Evolutionary conservation across 2,329 filamentous ascomycete genomes (phyloP).

Genomic region (Cryphonectria nitschkei): DNA sequence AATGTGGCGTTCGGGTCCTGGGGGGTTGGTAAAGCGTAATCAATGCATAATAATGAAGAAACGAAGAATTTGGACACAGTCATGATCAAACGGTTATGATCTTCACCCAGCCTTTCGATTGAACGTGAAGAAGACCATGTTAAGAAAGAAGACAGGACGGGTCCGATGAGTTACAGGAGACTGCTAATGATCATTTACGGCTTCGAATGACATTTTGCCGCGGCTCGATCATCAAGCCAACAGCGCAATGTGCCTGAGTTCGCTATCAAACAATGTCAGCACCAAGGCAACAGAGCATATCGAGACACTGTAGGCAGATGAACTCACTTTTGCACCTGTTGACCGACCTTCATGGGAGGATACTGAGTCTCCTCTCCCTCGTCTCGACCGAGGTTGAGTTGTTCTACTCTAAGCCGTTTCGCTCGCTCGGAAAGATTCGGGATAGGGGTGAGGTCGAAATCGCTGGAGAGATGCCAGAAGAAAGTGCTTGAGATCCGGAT

Average conservation of each 20-base stretch:
- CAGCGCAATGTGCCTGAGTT: conserved; percentile 57
- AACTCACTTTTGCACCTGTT: conserved; percentile 60
- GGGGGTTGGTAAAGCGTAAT: not conserved
- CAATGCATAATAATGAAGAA: not conserved
- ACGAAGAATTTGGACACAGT: not conserved
- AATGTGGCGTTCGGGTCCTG: not conserved
- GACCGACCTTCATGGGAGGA: conserved; percentile 59
- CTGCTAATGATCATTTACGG: not conserved
- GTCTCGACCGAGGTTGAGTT: conserved; percentile 54
- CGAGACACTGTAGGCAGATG: conserved; percentile 27
- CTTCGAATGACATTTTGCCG: not conserved
- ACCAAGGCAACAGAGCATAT: conserved; percentile 12
- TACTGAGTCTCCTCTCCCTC: conserved; percentile 57
- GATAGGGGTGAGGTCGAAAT: conserved; percentile 58
- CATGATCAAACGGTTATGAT: not conserved
- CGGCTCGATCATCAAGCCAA: conserved; percentile 43
- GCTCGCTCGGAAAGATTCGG: conserved; percentile 52
- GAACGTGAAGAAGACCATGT: not conserved
- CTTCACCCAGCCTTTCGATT: not conserved
- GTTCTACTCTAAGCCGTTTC: conserved; percentile 47
- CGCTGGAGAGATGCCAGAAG: conserved; percentile 64
- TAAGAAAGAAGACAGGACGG: not conserved
- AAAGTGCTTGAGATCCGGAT: conserved; percentile 63
- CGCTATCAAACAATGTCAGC: conserved; percentile 35
- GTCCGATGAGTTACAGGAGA: not conserved